Base-by-base conservation (phyloP, 768 basidiomycete species). In the Tulasnella sp. region DNA sequence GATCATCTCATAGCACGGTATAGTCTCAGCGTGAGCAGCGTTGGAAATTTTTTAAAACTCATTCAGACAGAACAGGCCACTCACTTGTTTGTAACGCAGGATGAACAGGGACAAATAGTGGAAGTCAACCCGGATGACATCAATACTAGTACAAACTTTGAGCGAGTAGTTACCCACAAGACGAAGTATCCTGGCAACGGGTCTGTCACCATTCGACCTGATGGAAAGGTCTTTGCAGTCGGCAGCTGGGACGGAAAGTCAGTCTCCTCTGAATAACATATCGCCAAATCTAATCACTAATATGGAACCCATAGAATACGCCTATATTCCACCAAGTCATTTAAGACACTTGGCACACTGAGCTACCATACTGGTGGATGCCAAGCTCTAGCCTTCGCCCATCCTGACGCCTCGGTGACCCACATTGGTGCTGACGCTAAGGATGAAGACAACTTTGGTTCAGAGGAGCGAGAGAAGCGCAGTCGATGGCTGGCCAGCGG, bases 181-280 rank as follows among this genome's bases (percentile, higher is more conserved):
- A 91, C 82, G 21, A 91, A 84, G 65, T 76, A 88, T 62, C 81
- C 88, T 0, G 92, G 92, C 2, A 92, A 92, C 66, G 78, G 78
- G 0, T 78, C 80, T 5, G 70, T 97, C n/a, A 78, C 83, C 2
- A 80, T 96, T 11, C 80, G 82, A 4, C 76, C 80, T 34, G 84
- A 87, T 63, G 89, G 83, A 0, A 78, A 78, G 21, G 80, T 97
- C 0, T 85, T 92, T 64, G 92, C 92, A 0, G 74, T 92, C 1
- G 93, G 86, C 2, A 91, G 92, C 0, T 97, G 94, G 94, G 92
- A 98, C 62, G 92, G 94, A 34, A 81, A 76, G 93, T 92, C 63
- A 65, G 86, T 72, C 22, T 46, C 59, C 27, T 29, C 43, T 34
- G 12, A 11, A 12, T 15, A 10, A 19, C 9, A 11, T 30, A 15